Evolutionary conservation across 306 rosid genomes (phyloP).

Genomic region (Pyrus pyrifolia): DNA sequence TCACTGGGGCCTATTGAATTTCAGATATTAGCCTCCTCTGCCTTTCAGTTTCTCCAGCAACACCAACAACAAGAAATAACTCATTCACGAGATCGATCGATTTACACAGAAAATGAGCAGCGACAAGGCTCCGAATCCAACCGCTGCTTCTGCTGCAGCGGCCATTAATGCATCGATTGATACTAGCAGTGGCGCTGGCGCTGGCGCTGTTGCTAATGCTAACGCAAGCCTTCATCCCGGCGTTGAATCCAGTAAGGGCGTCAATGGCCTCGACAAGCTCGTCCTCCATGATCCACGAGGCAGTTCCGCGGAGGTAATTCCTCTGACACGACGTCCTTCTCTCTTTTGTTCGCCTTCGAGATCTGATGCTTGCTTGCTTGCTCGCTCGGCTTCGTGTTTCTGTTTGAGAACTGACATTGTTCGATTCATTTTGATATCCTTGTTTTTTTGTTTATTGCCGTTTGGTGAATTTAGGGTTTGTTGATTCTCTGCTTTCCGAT

Average conservation of each 20-base stretch:
- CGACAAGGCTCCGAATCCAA: conserved; percentile 25
- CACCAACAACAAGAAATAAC: background rate
- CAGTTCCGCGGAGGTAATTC: conserved; percentile 34
- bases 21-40: background rate
- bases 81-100: background rate
- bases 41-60: background rate
- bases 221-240: conserved; percentile 1
- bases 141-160: background rate
- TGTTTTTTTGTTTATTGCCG: background rate
- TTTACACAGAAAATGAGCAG: conserved; percentile 26
- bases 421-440: background rate
- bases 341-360: conserved; percentile 13
- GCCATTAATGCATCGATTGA: background rate
- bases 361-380: background rate
- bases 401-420: background rate
- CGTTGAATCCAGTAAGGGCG: conserved; percentile 44
- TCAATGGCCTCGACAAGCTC: conserved; percentile 54
- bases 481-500: background rate
- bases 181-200: background rate
- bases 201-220: background rate
- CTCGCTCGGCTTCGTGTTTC: background rate
- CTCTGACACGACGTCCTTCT: conserved; percentile 24
- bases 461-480: conserved; percentile 4
- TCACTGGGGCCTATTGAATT: background rate
- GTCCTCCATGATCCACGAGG: conserved; percentile 42